Conservation (phyloP, 2,329 filamentous ascomycete species). For the Colletotrichum theobromicola region DNA sequence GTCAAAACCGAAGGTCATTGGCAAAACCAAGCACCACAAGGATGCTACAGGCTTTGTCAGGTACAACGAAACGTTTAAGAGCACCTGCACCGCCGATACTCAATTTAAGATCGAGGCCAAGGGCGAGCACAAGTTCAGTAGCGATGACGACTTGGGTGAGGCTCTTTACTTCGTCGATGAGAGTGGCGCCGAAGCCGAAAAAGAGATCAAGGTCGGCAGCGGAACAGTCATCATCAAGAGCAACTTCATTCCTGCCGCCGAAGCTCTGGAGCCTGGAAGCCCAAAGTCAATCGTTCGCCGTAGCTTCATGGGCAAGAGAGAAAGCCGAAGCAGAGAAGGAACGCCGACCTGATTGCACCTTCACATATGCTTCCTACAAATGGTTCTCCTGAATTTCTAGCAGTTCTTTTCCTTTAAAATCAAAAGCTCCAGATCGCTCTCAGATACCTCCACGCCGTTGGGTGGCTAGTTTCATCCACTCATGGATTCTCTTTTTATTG, state of each 20-base stretch:
- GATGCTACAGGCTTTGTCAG: constrained; percentile 66
- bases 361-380: background rate
- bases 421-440: constrained; percentile 9
- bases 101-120: constrained; percentile 88
- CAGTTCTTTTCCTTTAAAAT: background rate
- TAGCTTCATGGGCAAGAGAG: constrained; percentile 62
- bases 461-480: background rate
- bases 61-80: constrained; percentile 82
- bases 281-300: constrained; percentile 53
- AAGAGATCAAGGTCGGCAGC: constrained; percentile 74
- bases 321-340: constrained; percentile 53
- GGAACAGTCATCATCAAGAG: constrained; percentile 78
- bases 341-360: constrained; percentile 28
- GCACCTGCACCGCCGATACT: constrained; percentile 78
- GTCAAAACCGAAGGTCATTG: constrained; percentile 77
- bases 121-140: constrained; percentile 83
- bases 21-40: constrained; percentile 94
- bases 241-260: constrained; percentile 62
- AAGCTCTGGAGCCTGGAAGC: constrained; percentile 45
- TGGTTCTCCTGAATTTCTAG: background rate
- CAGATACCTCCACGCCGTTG: constrained; percentile 12
- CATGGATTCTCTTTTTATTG: background rate
- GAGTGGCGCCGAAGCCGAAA: constrained; percentile 68
- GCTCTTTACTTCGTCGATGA: constrained; percentile 93
- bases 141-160: constrained; percentile 85